A percentile compares a stretch with the other conserved stretches of the same genome.
phyloP scores from a whole-genome alignment of 2,329 filamentous ascomycete genomes.

The Arthrinium phaeospermum region DNA sequence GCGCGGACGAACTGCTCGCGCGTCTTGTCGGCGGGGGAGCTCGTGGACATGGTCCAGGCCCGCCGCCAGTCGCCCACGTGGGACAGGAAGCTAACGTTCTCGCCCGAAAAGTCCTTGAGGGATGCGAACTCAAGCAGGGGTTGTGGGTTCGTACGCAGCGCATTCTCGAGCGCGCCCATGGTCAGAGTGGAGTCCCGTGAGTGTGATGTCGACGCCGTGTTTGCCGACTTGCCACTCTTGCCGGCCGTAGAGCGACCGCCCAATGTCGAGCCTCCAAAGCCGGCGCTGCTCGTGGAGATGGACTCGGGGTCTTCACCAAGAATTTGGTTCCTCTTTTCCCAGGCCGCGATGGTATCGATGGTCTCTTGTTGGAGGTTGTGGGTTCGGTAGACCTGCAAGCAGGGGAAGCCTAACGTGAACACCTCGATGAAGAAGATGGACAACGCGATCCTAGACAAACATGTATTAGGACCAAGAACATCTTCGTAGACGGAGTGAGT shows the following conservation, averaged over 20 bases:
- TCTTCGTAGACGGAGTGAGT: constrained; percentile 41
- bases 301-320: constrained; percentile 39
- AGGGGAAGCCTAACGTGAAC: constrained; percentile 67
- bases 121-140: constrained; percentile 59
- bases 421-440: constrained; percentile 68
- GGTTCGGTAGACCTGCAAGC: constrained; percentile 59
- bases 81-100: constrained; percentile 63
- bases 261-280: constrained; percentile 21
- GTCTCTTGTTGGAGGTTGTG: constrained; percentile 53
- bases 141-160: constrained; percentile 50
- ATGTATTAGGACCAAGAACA: constrained; percentile 32
- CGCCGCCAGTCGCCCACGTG: constrained; percentile 53
- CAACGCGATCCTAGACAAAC: constrained; percentile 48
- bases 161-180: constrained; percentile 52
- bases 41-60: constrained; percentile 18
- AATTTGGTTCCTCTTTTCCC: constrained; percentile 49
- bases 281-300: constrained; percentile 33
- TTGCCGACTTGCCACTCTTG: constrained; percentile 24
- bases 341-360: constrained; percentile 54
- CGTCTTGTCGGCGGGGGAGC: not conserved
- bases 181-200: constrained; percentile 28
- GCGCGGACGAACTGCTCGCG: constrained; percentile 28
- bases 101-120: constrained; percentile 60
- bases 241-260: constrained; percentile 24
- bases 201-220: constrained; percentile 20